Evolutionary conservation across 2,329 filamentous ascomycete species (phyloP).

Genomic region (Dryadomyces quercus-mongolicae): DNA sequence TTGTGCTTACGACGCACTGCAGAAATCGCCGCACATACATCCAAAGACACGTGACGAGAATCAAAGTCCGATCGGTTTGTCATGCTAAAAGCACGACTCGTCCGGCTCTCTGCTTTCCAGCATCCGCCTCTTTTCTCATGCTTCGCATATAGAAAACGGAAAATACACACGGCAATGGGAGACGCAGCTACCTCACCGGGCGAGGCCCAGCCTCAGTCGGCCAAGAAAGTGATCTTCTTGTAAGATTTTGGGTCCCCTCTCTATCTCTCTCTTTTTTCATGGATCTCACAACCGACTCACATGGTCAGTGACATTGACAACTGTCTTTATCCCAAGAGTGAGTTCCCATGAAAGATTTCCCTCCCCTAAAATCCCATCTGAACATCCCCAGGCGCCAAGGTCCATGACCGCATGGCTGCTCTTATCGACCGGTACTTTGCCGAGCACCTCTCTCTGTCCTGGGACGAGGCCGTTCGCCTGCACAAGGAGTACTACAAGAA

Average conservation of each 20-base stretch:
- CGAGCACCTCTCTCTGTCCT: conserved; percentile 59
- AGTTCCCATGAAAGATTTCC: conserved; percentile 15
- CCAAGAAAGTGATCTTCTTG: conserved; percentile 30
- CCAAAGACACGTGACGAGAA: background rate
- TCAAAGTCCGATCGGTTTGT: conserved; percentile 11
- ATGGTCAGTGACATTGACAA: conserved; percentile 91
- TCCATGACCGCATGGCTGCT: conserved; percentile 78
- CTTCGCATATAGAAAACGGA: background rate
- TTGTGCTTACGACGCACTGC: too few relatives aligned
- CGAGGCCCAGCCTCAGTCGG: background rate
- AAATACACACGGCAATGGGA: conserved; percentile 1
- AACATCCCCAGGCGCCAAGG: conserved; percentile 47
- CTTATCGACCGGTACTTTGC: conserved; percentile 59
- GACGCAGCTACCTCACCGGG: background rate
- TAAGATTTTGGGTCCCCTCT: conserved; percentile 20
- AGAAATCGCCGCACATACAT: too few relatives aligned
- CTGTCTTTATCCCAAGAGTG: conserved; percentile 84
- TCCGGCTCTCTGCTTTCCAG: background rate
- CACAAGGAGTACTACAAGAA: conserved; percentile 90
- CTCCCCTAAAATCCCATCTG: background rate
- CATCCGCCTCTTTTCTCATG: conserved; percentile 4
- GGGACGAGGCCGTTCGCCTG: conserved; percentile 70
- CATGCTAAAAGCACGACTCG: conserved; percentile 7
- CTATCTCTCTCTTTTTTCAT: background rate
- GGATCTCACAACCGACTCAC: background rate